Conservation (phyloP, 108 stramenopile genomes). For the Discostella stelligeroides region DNA sequence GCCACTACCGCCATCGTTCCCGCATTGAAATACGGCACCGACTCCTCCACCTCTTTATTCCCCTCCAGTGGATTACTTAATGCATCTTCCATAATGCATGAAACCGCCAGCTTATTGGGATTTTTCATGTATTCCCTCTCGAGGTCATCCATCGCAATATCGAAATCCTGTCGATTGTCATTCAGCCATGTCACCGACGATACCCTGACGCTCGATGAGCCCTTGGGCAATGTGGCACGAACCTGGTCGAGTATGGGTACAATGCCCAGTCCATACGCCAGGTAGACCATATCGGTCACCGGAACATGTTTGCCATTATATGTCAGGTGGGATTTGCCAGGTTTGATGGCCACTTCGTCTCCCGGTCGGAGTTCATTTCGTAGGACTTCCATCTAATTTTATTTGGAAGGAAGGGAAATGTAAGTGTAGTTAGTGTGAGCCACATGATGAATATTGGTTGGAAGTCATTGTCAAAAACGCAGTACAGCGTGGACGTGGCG, state of each 20-base stretch:
- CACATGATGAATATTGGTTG: no score
- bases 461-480: no score
- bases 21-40: constrained; percentile 65
- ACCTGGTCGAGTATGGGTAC: constrained; percentile 74
- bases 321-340: constrained; percentile 53
- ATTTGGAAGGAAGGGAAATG: no score
- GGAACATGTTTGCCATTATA: constrained; percentile 71
- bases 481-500: background rate
- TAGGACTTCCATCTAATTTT: constrained; percentile 56
- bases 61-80: constrained; percentile 54
- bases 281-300: constrained; percentile 73
- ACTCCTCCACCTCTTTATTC: constrained; percentile 57
- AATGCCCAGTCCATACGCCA: constrained; percentile 65
- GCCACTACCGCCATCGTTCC: constrained; percentile 80
- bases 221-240: constrained; percentile 57
- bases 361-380: constrained; percentile 62
- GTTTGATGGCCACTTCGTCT: constrained; percentile 75
- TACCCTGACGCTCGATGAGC: constrained; percentile 59
- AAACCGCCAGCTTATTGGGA: constrained; percentile 71
- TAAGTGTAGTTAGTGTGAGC: no score
- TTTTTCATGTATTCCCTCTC: constrained; percentile 73
- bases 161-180: constrained; percentile 61
- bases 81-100: constrained; percentile 62
- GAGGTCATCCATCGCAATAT: constrained; percentile 62
- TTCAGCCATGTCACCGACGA: constrained; percentile 72